These are phyloP conservation scores for Suillus bovinus DNA, from an alignment of 768 basidiomycete species.

Conservation along the genomic window DNA sequence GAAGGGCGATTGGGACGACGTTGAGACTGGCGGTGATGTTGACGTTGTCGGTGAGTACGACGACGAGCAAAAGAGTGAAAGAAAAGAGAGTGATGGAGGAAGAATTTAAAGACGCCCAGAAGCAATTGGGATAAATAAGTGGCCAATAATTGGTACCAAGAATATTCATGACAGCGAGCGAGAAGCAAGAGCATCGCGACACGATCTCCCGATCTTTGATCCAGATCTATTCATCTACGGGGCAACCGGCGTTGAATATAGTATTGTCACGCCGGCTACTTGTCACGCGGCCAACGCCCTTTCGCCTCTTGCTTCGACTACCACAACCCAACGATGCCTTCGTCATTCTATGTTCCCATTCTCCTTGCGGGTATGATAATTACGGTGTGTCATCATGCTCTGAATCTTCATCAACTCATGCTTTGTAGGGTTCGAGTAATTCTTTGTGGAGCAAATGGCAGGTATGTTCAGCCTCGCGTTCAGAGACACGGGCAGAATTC, in stretches of 20 bases:
- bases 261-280: constrained; percentile 17
- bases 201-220: constrained; percentile 12
- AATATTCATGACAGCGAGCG: constrained; percentile 29
- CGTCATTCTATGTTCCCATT: constrained; percentile 67
- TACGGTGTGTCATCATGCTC: constrained; percentile 49
- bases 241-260: not conserved
- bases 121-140: constrained; percentile 35
- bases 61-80: constrained; percentile 20
- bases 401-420: constrained; percentile 4
- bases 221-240: constrained; percentile 10
- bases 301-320: not conserved
- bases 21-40: not conserved
- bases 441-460: constrained; percentile 86
- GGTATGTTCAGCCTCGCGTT: constrained; percentile 38
- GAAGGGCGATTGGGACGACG: constrained; percentile 17
- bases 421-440: constrained; percentile 68
- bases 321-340: constrained; percentile 49
- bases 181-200: constrained; percentile 26
- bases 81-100: constrained; percentile 18
- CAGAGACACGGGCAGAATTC: constrained; percentile 9
- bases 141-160: constrained; percentile 26
- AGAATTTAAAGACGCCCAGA: constrained; percentile 26
- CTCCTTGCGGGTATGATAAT: constrained; percentile 93
- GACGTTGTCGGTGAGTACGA: too few species aligned
- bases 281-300: not conserved